Conservation (phyloP, 768 basidiomycete species). For the Crucibulum laeve region DNA sequence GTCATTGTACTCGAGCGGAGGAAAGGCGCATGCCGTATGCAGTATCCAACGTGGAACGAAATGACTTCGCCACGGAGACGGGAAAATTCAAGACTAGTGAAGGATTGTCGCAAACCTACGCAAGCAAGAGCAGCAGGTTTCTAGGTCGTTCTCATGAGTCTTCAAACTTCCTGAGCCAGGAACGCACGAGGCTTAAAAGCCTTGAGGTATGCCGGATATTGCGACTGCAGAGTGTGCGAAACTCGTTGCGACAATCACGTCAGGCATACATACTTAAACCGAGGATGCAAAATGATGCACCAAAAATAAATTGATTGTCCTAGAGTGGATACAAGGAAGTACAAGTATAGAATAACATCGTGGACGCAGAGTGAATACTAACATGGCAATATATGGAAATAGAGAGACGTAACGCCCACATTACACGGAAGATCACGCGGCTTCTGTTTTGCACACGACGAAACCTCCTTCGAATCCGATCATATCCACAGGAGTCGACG, state of each 20-base stretch:
- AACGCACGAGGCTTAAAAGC: constrained; percentile 1
- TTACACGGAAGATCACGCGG: neutral
- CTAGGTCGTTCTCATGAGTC: neutral
- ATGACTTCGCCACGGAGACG: neutral
- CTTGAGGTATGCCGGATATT: neutral
- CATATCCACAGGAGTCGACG: constrained; percentile 28
- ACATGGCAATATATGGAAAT: neutral
- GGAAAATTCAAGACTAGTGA: neutral
- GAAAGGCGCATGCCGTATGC: too few relatives aligned
- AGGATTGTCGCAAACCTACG: neutral
- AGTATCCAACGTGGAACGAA: neutral
- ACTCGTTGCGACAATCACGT: neutral
- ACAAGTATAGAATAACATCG: neutral
- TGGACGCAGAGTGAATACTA: neutral
- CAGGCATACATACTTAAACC: neutral
- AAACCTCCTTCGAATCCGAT: constrained; percentile 51
- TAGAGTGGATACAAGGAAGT: neutral
- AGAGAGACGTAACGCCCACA: neutral
- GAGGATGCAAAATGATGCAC: neutral
- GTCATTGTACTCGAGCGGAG: constrained; percentile 1
- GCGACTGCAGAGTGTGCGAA: neutral
- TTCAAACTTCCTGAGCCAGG: neutral
- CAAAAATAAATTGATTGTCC: neutral
- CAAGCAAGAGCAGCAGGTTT: neutral
- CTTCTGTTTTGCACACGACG: constrained; percentile 28